Conservation (phyloP, 352 stramenopile genomes). For the Globisporangium recalcitrans region DNA sequence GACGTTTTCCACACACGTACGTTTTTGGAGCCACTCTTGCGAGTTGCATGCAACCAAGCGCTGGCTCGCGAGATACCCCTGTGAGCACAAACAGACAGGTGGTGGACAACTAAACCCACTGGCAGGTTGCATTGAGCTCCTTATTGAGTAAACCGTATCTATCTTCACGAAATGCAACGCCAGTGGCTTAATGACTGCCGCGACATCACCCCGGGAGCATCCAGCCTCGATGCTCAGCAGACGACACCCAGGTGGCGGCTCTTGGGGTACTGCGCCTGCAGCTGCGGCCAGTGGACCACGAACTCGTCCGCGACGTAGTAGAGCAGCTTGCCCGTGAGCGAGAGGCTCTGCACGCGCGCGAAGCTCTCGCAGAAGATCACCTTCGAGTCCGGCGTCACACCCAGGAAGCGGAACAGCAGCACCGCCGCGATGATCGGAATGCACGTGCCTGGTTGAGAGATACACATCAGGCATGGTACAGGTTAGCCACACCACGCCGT, state of each 20-base stretch:
- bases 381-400: constrained; percentile 53
- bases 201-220: background rate
- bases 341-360: constrained; percentile 90
- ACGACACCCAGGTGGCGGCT: constrained; percentile 86
- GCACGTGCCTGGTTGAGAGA: constrained; percentile 75
- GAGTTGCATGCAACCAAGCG: background rate
- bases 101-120: background rate
- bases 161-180: background rate
- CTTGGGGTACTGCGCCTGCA: constrained; percentile 76
- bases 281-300: constrained; percentile 91
- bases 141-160: background rate
- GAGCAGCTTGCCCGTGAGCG: constrained; percentile 90
- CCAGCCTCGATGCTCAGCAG: constrained; percentile 37
- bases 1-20: background rate
- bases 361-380: constrained; percentile 95
- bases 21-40: background rate
- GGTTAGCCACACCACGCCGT: no score
- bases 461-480: background rate
- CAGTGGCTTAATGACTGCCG: background rate
- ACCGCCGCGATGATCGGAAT: constrained; percentile 87
- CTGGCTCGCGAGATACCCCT: background rate
- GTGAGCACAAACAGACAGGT: no score
- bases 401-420: constrained; percentile 81
- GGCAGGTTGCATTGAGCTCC: background rate
- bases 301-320: constrained; percentile 93